A percentile compares a stretch with the other conserved stretches of the same genome.
These are phyloP conservation scores for Trichocomaceae sp. DNA, from an alignment of 2,329 filamentous ascomycete species.

Conservation along the genomic window DNA sequence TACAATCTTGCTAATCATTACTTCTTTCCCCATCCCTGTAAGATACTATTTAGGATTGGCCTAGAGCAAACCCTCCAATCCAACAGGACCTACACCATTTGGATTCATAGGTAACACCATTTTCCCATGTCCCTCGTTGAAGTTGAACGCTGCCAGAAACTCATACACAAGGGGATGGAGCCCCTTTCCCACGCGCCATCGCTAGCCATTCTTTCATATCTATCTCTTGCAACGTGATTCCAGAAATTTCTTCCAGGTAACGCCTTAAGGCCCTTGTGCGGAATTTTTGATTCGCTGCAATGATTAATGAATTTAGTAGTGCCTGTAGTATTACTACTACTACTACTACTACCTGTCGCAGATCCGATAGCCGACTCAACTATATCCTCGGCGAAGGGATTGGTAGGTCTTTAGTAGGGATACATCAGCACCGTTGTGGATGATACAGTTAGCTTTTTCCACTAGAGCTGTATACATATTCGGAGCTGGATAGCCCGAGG, in stretches of 20 bases:
- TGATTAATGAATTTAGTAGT: background rate
- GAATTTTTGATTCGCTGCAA: background rate
- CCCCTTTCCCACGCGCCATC: background rate
- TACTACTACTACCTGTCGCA: too few species aligned
- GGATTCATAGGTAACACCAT: constrained; percentile 1
- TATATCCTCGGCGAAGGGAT: constrained; percentile 14
- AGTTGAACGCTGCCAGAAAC: background rate
- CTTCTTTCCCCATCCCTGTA: too few species aligned
- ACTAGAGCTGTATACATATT: constrained; percentile 21
- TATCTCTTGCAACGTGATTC: background rate
- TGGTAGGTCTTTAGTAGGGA: constrained; percentile 25
- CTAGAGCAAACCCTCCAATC: too few species aligned
- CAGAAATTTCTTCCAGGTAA: background rate
- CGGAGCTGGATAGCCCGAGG: constrained; percentile 27
- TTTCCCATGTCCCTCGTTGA: background rate
- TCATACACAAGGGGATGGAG: constrained; percentile 4
- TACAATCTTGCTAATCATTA: too few species aligned
- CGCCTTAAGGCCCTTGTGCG: too few species aligned
- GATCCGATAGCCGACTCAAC: background rate
- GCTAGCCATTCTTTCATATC: background rate
- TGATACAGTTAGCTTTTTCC: constrained; percentile 39
- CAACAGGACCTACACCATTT: constrained; percentile 22
- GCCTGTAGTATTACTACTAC: too few species aligned
- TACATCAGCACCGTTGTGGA: constrained; percentile 48
- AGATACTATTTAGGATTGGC: too few species aligned